Base-by-base conservation (phyloP, 805 yeast species). In the Hanseniaspora vineae region DNA sequence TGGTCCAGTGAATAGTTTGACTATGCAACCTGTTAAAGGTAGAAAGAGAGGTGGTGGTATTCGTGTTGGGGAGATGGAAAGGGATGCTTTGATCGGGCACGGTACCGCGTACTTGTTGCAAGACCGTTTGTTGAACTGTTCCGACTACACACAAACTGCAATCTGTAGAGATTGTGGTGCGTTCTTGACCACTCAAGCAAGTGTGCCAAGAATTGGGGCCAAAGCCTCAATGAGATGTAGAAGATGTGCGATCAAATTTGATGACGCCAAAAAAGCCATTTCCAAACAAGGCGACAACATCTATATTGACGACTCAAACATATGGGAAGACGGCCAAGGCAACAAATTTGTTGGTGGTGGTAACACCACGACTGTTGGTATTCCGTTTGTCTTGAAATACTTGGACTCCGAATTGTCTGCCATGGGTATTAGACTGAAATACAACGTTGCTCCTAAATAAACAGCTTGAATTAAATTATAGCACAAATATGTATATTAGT, bases 21-120 rank as follows among this genome's bases (percentile, higher is more conserved):
- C 97, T 15, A 88, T 90, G 97, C 98, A 92, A 75, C 98, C 98
- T 39, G 98, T 92, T 49, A 92, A 92, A 71, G 98, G 98, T 60
- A 83, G 98, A 72, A 92, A 92, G 81, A 80, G 97, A 71, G 80
- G 84, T 55, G 98, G 98, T 69, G 98, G 98, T 83, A 92, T 92
- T 57, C 94, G 98, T 76, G 95, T 92, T 39, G 98, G 98, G 66
- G 98, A 92, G 68, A 92, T 92, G 98, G 98, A 92, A 70, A 84
- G 98, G 71, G 98, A 92, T 76, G 98, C 98, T 2, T 73, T 92
- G 58, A 88, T 92, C 66, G 98, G 97, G 50, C 98, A 92, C 62
- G 98, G 98, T 68, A 84, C 98, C 6, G 88, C 98, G 1, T 92
- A 77, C 78, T 69, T 92, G 58, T 71, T 92, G 56, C 97, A 90